Evolutionary conservation across 495 filamentous ascomycete genomes (phyloP), one percentile per base, ranked within the genome.

Genomic region (Aspergillus baeticus): DNA sequence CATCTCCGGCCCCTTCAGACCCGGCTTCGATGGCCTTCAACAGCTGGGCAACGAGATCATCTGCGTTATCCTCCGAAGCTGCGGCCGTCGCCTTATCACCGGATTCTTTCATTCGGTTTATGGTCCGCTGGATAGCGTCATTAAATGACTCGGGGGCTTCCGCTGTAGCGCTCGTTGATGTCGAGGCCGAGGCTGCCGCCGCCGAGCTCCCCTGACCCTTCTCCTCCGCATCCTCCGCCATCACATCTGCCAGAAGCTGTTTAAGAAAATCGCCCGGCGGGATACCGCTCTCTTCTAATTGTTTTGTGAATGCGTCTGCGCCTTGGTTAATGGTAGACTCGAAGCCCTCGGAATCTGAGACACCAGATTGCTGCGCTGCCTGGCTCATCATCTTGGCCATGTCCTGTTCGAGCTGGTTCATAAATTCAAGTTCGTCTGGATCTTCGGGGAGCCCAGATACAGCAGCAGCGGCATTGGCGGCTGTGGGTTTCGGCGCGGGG

Each of bases 61-160:
- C 89, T 0, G 82, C 75, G 8, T 82, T 74, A 45, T 86, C 85
- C 20, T 87, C 81, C 5, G 86, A 73, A 26, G 79, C 90, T 0
- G 92, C 89, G 8, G 88, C 88, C 0, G 84, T 87, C 11, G 94
- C 91, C 59, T 90, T 83, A 23, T 91, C 87, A 5, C 87, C 89
- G 0, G 90, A 94, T 35, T 82, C 77, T 59, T 94, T 89, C 90
- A 98, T 96, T 31, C 94, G 87, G 71, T 95, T 87, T 85, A 97
- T 96, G 0, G 93, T 96, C 51, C 82, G 83, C 43, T 84, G 82
- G 63, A 98, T 98, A 5, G 90, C 92, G 53, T 94, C 90, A 67
- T 92, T 91, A 70, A 98, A 98, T 13, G 82, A 81, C 11, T 87
- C 84, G 10, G 69, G 47, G 48, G 5, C 66, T 41, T 22, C 42